Percentiles rank a stretch among this genome's conserved stretches.
Conservation (phyloP, 2,329 filamentous ascomycete species). For the Phyllosticta citrichinensis region DNA sequence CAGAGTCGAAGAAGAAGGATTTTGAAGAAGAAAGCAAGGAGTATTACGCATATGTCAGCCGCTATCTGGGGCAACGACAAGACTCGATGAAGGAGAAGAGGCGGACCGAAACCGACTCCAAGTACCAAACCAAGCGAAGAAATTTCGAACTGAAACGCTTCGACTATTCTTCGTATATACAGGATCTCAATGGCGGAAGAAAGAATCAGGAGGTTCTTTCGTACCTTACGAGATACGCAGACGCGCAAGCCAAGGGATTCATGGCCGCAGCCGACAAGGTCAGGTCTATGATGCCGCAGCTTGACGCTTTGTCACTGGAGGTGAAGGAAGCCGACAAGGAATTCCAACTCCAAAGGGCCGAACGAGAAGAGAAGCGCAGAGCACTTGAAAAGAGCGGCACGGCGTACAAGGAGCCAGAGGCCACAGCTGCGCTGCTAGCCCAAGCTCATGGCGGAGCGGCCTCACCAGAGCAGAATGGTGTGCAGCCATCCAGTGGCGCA, state of each 20-base stretch:
- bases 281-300: conserved; percentile 73
- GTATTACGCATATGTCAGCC: conserved; percentile 90
- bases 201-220: conserved; percentile 97
- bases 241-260: conserved; percentile 77
- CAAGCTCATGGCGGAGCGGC: conserved; percentile 15
- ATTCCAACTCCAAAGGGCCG: conserved; percentile 89
- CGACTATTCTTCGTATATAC: conserved; percentile 98
- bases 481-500: conserved; percentile 8
- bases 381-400: conserved; percentile 78
- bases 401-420: conserved; percentile 24
- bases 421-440: conserved; percentile 14
- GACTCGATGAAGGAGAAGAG: conserved; percentile 98
- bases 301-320: conserved; percentile 79
- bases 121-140: conserved; percentile 86
- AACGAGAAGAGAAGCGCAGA: conserved; percentile 87
- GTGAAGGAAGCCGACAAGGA: conserved; percentile 94
- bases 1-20: conserved; percentile 90
- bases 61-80: conserved; percentile 91
- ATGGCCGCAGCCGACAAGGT: conserved; percentile 77
- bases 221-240: conserved; percentile 87
- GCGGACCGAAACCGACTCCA: conserved; percentile 84
- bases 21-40: conserved; percentile 99
- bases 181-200: conserved; percentile 95
- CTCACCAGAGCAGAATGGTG: neutral
- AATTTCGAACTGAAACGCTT: conserved; percentile 97